phyloP scores from a whole-genome alignment of 768 basidiomycete genomes.

The Termitomyces sp. region DNA sequence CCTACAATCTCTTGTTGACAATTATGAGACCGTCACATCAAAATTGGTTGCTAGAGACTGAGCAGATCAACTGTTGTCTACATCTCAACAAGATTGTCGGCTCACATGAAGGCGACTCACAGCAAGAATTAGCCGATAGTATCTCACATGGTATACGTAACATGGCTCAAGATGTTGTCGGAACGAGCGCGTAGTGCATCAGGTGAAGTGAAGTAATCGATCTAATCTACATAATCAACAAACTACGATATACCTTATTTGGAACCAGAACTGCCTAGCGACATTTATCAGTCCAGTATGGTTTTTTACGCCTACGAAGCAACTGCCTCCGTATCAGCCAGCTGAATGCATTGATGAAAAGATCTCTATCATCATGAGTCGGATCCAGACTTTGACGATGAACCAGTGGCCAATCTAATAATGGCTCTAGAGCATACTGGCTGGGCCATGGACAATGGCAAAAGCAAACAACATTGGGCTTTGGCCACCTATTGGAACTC shows the following conservation, averaged over 20 bases:
- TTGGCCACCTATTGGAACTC: neutral
- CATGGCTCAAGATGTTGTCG: neutral
- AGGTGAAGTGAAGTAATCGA: neutral
- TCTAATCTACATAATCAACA: neutral
- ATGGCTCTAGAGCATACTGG: neutral
- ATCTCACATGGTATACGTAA: neutral
- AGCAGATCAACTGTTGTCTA: neutral
- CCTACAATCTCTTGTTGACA: conserved; percentile 1
- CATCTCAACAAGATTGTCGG: neutral
- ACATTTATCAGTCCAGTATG: neutral
- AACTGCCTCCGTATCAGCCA: neutral
- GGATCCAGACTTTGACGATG: neutral
- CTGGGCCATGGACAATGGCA: neutral
- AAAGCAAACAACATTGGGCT: neutral
- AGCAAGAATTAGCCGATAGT: neutral
- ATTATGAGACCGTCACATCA: conserved; percentile 1
- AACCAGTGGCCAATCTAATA: neutral
- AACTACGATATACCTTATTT: neutral
- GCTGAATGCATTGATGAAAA: neutral
- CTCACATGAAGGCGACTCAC: neutral
- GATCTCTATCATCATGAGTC: neutral
- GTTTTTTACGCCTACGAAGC: neutral
- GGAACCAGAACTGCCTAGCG: neutral
- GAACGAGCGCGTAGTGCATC: neutral
- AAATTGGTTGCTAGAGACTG: conserved; percentile 5